Evolutionary conservation across 169 alveolate species (phyloP).

Genomic region (Eimeria falciformis): DNA sequence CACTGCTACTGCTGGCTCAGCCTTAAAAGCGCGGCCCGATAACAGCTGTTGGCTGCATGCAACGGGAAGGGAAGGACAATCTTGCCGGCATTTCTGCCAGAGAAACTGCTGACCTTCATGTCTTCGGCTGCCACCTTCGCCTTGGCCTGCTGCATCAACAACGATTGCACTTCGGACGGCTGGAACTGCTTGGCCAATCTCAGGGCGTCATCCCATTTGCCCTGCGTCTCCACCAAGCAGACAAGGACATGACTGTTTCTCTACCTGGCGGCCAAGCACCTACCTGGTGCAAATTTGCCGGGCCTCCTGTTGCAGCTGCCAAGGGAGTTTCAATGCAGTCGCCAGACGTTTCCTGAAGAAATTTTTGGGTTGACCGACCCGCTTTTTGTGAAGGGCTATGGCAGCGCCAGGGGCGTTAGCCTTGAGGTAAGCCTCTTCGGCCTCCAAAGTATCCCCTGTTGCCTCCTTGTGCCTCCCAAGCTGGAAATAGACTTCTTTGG

Average conservation of each 20-base stretch:
- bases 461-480: conserved; percentile 41
- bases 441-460: neutral
- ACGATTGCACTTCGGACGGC: conserved; percentile 3
- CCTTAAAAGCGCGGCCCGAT: too few species aligned
- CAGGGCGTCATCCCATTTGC: conserved; percentile 31
- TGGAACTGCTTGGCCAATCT: neutral
- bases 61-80: too few species aligned
- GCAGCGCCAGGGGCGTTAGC: conserved; percentile 16
- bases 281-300: neutral
- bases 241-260: neutral
- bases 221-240: neutral
- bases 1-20: too few species aligned
- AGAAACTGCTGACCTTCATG: neutral
- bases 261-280: too few species aligned
- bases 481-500: conserved; percentile 21
- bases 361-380: neutral
- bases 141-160: conserved; percentile 46
- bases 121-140: conserved; percentile 9
- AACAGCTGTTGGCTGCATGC: too few species aligned
- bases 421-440: conserved; percentile 8
- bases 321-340: too few species aligned
- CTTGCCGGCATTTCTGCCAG: too few species aligned
- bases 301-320: too few species aligned
- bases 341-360: too few species aligned
- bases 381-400: neutral